phyloP scores from a whole-genome alignment of 2,329 filamentous ascomycete species.

The Boeremia lycopersici region DNA sequence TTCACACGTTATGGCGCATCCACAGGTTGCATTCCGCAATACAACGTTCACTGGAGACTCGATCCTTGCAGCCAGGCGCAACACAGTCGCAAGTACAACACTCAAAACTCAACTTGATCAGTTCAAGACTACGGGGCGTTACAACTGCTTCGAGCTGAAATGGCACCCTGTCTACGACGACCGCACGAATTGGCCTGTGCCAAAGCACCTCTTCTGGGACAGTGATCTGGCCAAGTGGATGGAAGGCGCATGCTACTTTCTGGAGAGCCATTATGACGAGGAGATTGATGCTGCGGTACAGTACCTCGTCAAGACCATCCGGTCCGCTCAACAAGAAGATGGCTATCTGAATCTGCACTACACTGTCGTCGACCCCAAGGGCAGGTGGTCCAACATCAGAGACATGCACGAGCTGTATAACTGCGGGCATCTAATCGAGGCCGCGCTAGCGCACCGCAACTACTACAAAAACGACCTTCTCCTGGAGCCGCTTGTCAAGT shows the following conservation, averaged over 20 bases:
- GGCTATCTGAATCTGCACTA: conserved; percentile 70
- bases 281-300: conserved; percentile 58
- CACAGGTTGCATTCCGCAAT: conserved; percentile 14
- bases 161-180: conserved; percentile 63
- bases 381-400: conserved; percentile 63
- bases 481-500: conserved; percentile 60
- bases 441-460: conserved; percentile 37
- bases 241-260: conserved; percentile 65
- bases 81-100: conserved; percentile 16
- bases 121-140: conserved; percentile 27
- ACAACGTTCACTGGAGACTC: conserved; percentile 13
- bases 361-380: conserved; percentile 62
- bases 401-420: conserved; percentile 69
- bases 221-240: conserved; percentile 66
- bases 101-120: conserved; percentile 16
- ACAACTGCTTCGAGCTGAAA: conserved; percentile 62
- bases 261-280: conserved; percentile 51
- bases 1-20: conserved; percentile 5
- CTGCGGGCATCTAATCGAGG: conserved; percentile 65
- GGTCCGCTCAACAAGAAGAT: conserved; percentile 62
- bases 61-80: conserved; percentile 12
- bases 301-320: conserved; percentile 65
- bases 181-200: conserved; percentile 60
- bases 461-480: conserved; percentile 60
- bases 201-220: conserved; percentile 67